Evolutionary conservation across 2,329 filamentous ascomycete species (phyloP).

Genomic region (Nemania diffusa): DNA sequence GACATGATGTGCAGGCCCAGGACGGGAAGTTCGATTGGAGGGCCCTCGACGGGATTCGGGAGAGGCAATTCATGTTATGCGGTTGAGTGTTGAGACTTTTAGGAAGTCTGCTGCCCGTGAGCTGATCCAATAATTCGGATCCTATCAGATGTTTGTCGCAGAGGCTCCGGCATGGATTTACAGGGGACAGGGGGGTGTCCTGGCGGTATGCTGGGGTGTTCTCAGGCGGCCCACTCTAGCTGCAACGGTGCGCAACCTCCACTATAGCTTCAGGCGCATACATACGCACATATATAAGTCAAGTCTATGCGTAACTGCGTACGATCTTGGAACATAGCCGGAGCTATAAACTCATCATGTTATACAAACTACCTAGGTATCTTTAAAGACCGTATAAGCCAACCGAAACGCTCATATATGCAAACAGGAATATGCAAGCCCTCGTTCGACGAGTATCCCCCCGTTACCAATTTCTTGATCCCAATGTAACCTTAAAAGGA

Average conservation of each 20-base stretch:
- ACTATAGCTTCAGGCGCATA: slow-evolving; percentile 2
- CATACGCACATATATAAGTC: too few species aligned
- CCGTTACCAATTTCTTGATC: background rate
- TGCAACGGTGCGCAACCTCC: slow-evolving; percentile 10
- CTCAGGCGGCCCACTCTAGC: slow-evolving; percentile 21
- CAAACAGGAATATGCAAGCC: slow-evolving; percentile 8
- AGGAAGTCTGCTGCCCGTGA: slow-evolving; percentile 3
- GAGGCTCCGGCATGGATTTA: slow-evolving; percentile 19
- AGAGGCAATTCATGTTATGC: slow-evolving; percentile 52
- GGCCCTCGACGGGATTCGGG: slow-evolving; percentile 51
- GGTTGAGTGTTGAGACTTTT: slow-evolving; percentile 3
- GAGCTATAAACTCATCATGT: background rate
- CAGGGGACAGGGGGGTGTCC: slow-evolving; percentile 30
- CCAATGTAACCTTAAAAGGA: background rate
- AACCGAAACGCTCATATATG: background rate
- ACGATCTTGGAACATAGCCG: too few species aligned
- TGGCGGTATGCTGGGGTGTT: slow-evolving; percentile 3
- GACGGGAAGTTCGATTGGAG: slow-evolving; percentile 37
- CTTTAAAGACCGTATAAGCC: background rate
- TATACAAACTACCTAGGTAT: background rate
- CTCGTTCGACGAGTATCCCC: background rate
- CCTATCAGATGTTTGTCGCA: slow-evolving; percentile 19
- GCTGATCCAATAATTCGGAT: slow-evolving; percentile 14
- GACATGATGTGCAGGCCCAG: slow-evolving; percentile 49
- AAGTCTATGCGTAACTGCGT: too few species aligned